Percentiles rank a stretch among this genome's conserved stretches.
Evolutionary conservation across 78 protist species (phyloP).

Genomic region (Pelomyxa schiedti): DNA sequence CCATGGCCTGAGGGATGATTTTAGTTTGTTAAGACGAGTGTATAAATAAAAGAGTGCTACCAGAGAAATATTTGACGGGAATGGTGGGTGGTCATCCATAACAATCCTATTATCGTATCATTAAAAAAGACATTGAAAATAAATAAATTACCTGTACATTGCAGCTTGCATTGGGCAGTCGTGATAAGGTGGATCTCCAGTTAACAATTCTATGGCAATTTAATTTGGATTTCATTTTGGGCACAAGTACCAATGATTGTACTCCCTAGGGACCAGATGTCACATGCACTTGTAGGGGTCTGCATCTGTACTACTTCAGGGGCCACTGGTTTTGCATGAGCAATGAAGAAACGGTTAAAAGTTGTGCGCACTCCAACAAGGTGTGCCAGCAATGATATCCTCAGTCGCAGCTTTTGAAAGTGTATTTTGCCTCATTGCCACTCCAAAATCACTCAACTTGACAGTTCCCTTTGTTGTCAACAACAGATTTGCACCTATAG

Average conservation of each 20-base stretch:
- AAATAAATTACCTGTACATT: neutral
- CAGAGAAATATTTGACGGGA: neutral
- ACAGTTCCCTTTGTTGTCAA: neutral
- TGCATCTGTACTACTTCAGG: slow-evolving; percentile 59
- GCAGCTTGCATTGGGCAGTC: neutral
- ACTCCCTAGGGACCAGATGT: neutral
- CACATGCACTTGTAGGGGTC: neutral
- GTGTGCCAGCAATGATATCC: neutral
- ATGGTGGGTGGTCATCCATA: neutral
- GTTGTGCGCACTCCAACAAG: neutral
- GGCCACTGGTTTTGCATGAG: slow-evolving; percentile 37
- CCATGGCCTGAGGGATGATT: neutral
- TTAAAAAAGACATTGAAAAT: too few species aligned
- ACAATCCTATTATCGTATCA: neutral
- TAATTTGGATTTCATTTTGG: too few species aligned
- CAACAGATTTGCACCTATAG: slow-evolving; percentile 2
- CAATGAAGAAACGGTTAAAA: neutral
- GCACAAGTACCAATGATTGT: neutral
- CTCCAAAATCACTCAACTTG: slow-evolving; percentile 19
- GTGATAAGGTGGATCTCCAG: neutral
- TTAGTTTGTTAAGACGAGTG: too few species aligned
- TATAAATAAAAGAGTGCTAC: too few species aligned
- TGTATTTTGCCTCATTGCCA: neutral
- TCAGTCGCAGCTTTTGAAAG: neutral
- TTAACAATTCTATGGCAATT: neutral